Conservation (phyloP, 192 early-diverging fungal species). For the Podila epicladia region DNA sequence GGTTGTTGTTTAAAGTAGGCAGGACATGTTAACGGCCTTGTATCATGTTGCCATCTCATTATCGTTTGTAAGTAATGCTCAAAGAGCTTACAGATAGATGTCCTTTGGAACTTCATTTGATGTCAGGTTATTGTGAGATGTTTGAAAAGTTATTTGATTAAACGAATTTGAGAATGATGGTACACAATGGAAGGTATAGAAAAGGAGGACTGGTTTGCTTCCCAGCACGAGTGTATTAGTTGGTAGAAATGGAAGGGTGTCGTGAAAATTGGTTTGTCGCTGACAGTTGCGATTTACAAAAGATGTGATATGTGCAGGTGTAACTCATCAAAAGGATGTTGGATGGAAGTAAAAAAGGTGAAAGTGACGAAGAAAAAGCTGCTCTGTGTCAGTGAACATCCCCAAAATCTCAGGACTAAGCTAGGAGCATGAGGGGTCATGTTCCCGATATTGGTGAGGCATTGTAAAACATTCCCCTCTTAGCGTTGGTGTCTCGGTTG, state of each 20-base stretch:
- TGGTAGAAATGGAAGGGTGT: not conserved
- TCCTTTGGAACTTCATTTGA: constrained; percentile 15
- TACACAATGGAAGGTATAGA: too few relatives aligned
- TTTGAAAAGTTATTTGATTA: not conserved
- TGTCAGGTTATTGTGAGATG: not conserved
- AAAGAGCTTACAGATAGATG: constrained; percentile 16
- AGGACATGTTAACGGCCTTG: not conserved
- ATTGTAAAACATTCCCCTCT: constrained; percentile 1
- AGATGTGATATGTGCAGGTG: not conserved
- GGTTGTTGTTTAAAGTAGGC: too few relatives aligned
- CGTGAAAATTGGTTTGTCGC: too few relatives aligned
- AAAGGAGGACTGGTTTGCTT: not conserved
- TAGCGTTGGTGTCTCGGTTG: not conserved
- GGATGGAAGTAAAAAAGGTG: not conserved
- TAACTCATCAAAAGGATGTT: not conserved
- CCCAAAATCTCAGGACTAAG: not conserved
- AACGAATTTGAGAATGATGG: not conserved
- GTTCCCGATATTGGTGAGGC: not conserved
- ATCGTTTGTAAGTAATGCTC: not conserved
- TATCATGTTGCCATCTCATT: not conserved
- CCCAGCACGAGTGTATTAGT: too few relatives aligned
- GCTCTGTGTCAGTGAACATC: too few relatives aligned
- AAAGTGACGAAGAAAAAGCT: not conserved
- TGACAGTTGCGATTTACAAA: too few relatives aligned
- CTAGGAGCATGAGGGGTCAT: not conserved